Conservation (phyloP, 2,329 filamentous ascomycete species). For the Phyllosticta citrichinensis region DNA sequence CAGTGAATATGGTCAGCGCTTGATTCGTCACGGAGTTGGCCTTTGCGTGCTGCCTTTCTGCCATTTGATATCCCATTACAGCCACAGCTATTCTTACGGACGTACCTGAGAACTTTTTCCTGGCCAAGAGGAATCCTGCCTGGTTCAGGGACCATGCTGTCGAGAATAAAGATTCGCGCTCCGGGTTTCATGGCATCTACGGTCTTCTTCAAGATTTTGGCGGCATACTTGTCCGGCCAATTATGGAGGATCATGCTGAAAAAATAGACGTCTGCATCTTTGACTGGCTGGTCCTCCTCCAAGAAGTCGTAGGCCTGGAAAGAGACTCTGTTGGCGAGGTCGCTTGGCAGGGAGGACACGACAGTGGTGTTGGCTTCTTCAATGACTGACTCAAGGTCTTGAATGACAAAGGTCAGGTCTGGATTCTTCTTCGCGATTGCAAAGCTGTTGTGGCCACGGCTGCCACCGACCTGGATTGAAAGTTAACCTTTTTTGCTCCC, state of each 20-base stretch:
- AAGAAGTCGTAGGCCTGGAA: not conserved
- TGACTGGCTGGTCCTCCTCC: not conserved
- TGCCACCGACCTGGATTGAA: slow-evolving; percentile 7
- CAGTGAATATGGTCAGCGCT: not conserved
- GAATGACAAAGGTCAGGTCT: slow-evolving; percentile 21
- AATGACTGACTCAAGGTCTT: slow-evolving; percentile 17
- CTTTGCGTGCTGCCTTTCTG: not conserved
- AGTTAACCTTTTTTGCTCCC: not conserved
- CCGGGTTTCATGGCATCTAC: slow-evolving; percentile 22
- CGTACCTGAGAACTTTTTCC: not conserved
- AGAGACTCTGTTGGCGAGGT: not conserved
- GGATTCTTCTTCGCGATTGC: slow-evolving; percentile 19
- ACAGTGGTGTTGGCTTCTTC: not conserved
- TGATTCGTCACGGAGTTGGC: not conserved
- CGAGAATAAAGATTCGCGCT: slow-evolving; percentile 9
- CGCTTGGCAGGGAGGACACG: not conserved
- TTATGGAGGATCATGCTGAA: slow-evolving; percentile 28
- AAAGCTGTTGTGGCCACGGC: slow-evolving; percentile 15
- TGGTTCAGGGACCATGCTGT: slow-evolving; percentile 8
- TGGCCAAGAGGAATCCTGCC: not conserved
- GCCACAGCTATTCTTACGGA: not conserved
- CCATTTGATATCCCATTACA: not conserved
- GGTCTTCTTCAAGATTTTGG: slow-evolving; percentile 33
- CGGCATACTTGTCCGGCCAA: slow-evolving; percentile 26
- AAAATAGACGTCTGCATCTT: slow-evolving; percentile 9